phyloP scores from a whole-genome alignment of 139 green algal genomes.

The Micractinium sp. region DNA sequence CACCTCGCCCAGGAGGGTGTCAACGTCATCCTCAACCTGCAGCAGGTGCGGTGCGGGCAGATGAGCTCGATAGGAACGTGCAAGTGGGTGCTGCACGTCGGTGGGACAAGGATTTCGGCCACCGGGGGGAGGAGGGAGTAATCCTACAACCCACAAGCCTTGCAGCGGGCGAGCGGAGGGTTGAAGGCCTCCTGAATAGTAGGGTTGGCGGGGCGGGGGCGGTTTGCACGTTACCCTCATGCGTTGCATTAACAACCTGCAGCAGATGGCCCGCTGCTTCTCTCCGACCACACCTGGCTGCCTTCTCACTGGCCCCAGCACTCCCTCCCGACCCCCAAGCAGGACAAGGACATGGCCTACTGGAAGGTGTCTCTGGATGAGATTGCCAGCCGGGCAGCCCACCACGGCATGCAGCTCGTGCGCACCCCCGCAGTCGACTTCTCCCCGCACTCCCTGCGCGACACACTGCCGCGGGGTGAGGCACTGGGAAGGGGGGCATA shows the following conservation, averaged over 20 bases:
- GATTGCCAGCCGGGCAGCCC: constrained; percentile 38
- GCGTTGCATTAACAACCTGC: neutral
- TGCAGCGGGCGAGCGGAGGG: neutral
- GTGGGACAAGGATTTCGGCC: too few relatives aligned
- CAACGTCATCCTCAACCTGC: constrained; percentile 56
- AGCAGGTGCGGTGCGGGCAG: constrained; percentile 66
- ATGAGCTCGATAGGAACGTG: too few relatives aligned
- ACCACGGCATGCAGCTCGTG: constrained; percentile 60
- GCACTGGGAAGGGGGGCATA: neutral
- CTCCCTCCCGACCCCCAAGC: neutral
- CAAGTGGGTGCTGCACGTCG: too few relatives aligned
- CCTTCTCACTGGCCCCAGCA: neutral
- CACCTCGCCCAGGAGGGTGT: constrained; percentile 43
- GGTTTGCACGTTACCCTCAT: neutral
- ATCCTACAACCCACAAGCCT: too few relatives aligned
- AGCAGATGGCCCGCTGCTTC: neutral
- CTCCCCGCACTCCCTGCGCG: constrained; percentile 65
- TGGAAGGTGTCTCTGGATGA: constrained; percentile 59
- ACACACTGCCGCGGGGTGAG: constrained; percentile 59
- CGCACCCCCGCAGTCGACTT: constrained; percentile 77
- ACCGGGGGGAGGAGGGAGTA: too few relatives aligned
- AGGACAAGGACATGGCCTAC: constrained; percentile 63
- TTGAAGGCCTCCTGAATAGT: neutral
- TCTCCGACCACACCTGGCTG: neutral
- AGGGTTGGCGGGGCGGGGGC: too few relatives aligned